Evolutionary conservation across 176 grass and related monocot species (phyloP).

Genomic region (Phragmites australis): DNA sequence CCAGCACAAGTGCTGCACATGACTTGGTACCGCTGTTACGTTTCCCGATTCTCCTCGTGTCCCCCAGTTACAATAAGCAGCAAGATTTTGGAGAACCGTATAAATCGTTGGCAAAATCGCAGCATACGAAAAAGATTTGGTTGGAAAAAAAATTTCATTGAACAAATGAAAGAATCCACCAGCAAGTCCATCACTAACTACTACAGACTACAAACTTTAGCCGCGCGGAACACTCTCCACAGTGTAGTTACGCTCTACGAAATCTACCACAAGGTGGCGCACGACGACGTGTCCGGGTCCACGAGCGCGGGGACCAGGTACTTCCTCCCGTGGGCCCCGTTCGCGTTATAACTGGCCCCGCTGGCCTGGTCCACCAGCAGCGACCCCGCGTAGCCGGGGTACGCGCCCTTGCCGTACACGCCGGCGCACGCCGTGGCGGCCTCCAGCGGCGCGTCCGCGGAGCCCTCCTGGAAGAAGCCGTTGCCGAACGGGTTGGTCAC

Average conservation of each 20-base stretch:
- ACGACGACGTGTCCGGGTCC: conserved; percentile 74
- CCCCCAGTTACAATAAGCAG: not conserved
- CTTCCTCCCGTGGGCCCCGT: conserved; percentile 72
- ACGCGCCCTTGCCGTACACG: conserved; percentile 81
- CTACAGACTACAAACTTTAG: conserved; percentile 9
- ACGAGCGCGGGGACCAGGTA: conserved; percentile 81
- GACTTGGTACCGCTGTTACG: too few species aligned
- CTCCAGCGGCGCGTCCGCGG: conserved; percentile 75
- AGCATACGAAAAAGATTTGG: not conserved
- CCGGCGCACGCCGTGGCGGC: conserved; percentile 91
- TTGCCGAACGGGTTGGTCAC: conserved; percentile 86
- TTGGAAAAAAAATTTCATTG: conserved; percentile 50
- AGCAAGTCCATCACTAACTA: not conserved
- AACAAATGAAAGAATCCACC: conserved; percentile 89
- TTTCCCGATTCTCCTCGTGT: too few species aligned
- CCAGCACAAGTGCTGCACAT: not conserved
- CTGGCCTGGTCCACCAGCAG: conserved; percentile 60
- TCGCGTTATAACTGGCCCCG: conserved; percentile 77
- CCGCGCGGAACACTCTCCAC: conserved; percentile 43
- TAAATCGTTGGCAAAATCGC: not conserved
- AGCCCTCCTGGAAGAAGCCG: conserved; percentile 84
- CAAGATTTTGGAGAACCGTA: not conserved
- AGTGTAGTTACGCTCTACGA: not conserved
- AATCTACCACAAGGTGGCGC: conserved; percentile 71
- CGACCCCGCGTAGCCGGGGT: conserved; percentile 74